Conservation (phyloP, 2,329 filamentous ascomycete species). For the Ustulina deusta region DNA sequence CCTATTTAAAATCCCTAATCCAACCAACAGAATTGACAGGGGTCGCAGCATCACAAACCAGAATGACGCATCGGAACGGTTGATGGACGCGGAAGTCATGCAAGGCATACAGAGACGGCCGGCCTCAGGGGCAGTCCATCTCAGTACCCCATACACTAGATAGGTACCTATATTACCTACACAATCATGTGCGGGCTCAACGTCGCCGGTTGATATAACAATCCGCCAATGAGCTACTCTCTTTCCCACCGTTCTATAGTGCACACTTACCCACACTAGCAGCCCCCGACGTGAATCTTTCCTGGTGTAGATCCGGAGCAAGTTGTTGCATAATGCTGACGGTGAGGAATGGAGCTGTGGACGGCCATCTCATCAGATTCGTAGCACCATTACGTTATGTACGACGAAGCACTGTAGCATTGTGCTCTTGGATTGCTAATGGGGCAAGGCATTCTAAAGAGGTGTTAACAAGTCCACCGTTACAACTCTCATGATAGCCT, state of each 20-base stretch:
- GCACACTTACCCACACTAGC: constrained; percentile 5
- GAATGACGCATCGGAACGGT: constrained; percentile 22
- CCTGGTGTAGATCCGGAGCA: constrained; percentile 25
- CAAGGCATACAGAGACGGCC: constrained; percentile 19
- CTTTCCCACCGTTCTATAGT: constrained; percentile 22
- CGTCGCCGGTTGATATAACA: constrained; percentile 25
- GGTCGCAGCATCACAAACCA: constrained; percentile 9
- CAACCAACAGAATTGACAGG: constrained; percentile 16
- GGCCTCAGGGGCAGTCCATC: constrained; percentile 29
- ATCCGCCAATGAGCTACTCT: constrained; percentile 29
- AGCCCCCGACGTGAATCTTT: constrained; percentile 21
- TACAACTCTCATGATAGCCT: constrained; percentile 10
- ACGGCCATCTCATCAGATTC: constrained; percentile 7
- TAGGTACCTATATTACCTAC: too few relatives aligned
- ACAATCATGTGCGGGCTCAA: constrained; percentile 20
- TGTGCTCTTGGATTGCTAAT: not conserved
- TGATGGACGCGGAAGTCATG: constrained; percentile 14
- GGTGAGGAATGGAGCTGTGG: constrained; percentile 1
- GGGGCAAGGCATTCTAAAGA: not conserved
- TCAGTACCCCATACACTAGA: not conserved
- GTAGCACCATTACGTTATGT: not conserved
- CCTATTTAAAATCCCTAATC: constrained; percentile 15
- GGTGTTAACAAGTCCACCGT: not conserved
- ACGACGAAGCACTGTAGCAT: not conserved
- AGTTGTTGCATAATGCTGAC: constrained; percentile 28